A percentile compares a stretch with the other conserved stretches of the same genome.
phyloP scores from a whole-genome alignment of 192 early-diverging fungal species.

The Coemansia aciculifera region DNA sequence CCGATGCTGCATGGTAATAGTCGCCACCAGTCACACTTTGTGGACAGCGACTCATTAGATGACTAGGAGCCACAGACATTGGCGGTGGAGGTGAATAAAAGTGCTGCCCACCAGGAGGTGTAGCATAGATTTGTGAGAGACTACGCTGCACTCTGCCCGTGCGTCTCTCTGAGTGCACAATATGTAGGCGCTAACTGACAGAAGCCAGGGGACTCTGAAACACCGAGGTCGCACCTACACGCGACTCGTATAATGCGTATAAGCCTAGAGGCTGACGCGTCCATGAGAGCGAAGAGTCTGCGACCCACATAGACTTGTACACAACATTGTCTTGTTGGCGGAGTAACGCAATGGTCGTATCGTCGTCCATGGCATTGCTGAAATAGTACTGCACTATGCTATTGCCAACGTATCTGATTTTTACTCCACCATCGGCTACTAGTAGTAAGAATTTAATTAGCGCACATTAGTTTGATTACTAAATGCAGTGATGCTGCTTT shows the following conservation, averaged over 20 bases:
- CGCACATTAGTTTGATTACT: background rate
- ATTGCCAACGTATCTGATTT: constrained; percentile 36
- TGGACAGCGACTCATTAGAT: background rate
- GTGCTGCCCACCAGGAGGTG: background rate
- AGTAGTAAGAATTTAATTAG: background rate
- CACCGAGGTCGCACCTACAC: background rate
- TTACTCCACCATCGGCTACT: constrained; percentile 41
- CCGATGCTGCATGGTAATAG: constrained; percentile 11
- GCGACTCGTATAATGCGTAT: constrained; percentile 25
- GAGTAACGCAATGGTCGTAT: constrained; percentile 21
- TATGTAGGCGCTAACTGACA: background rate
- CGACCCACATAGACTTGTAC: constrained; percentile 46
- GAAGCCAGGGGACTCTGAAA: constrained; percentile 4
- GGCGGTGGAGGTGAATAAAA: background rate
- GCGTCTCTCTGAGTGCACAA: background rate
- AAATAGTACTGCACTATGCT: constrained; percentile 43
- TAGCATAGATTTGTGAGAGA: background rate
- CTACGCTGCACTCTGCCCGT: background rate
- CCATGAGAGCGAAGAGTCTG: constrained; percentile 39
- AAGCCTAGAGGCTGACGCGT: constrained; percentile 41
- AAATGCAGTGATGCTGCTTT: background rate
- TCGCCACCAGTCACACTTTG: constrained; percentile 10
- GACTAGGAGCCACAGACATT: background rate
- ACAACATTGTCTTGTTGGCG: constrained; percentile 35
- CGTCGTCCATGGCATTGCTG: constrained; percentile 34